Evolutionary conservation across 495 filamentous ascomycete genomes (phyloP).

Genomic region (Talaromyces stipitatus): DNA sequence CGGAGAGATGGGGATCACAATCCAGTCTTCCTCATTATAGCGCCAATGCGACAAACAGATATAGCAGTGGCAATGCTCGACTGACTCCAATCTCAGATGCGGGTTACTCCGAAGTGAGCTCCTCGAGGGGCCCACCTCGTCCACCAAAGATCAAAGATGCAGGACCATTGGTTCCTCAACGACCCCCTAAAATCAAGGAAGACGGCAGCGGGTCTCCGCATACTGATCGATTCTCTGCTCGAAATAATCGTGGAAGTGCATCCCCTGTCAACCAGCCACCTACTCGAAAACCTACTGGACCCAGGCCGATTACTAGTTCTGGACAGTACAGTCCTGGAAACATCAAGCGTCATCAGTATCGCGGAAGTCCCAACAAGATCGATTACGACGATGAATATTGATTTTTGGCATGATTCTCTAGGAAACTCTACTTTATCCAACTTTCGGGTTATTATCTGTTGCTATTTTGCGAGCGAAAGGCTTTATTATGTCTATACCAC

Average conservation of each 20-base stretch:
- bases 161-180: constrained; percentile 42
- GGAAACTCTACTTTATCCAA: not conserved
- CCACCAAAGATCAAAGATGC: constrained; percentile 47
- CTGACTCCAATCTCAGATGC: constrained; percentile 47
- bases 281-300: constrained; percentile 47
- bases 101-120: constrained; percentile 40
- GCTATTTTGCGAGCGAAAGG: not conserved
- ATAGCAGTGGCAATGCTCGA: constrained; percentile 34
- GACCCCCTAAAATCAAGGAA: constrained; percentile 35
- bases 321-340: constrained; percentile 39
- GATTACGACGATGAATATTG: constrained; percentile 27
- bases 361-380: constrained; percentile 41
- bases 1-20: constrained; percentile 67
- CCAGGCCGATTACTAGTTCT: constrained; percentile 41
- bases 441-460: not conserved
- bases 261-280: constrained; percentile 33
- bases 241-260: constrained; percentile 17
- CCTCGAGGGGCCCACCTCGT: constrained; percentile 30
- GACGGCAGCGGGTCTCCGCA: constrained; percentile 30
- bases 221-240: constrained; percentile 35
- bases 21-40: constrained; percentile 37
- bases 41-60: constrained; percentile 30
- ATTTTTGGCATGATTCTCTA: not conserved
- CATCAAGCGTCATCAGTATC: constrained; percentile 36
- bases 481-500: not conserved